These are phyloP conservation scores for Haematococcus lacustris DNA, from an alignment of 139 green algal species.

Conservation along the genomic window DNA sequence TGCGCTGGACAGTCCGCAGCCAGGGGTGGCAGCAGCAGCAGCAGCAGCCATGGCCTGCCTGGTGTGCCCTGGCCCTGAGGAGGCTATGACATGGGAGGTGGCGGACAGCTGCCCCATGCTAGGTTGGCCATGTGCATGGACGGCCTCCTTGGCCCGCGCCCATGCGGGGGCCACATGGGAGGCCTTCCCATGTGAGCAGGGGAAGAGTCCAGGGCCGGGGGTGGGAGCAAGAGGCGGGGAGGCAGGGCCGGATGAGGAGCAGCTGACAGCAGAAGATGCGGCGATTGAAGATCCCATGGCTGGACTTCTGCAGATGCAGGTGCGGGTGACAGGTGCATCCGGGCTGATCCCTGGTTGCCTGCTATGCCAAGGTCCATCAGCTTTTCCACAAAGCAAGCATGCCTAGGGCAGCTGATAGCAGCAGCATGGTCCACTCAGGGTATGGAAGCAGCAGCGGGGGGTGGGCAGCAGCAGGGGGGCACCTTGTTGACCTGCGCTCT, in stretches of 20 bases:
- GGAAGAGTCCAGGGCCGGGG: neutral
- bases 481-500: too few relatives aligned
- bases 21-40: constrained; percentile 36
- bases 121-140: constrained; percentile 13
- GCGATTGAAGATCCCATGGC: constrained; percentile 46
- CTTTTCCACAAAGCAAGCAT: too few relatives aligned
- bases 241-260: constrained; percentile 9
- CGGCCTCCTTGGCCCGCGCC: neutral
- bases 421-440: too few relatives aligned
- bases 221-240: neutral
- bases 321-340: constrained; percentile 4
- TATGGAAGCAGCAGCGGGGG: too few relatives aligned
- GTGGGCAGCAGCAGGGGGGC: too few relatives aligned
- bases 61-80: constrained; percentile 17
- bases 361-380: too few relatives aligned
- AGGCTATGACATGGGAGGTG: constrained; percentile 25
- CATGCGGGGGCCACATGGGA: constrained; percentile 2
- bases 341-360: too few relatives aligned
- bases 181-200: neutral
- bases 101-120: constrained; percentile 14
- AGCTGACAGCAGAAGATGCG: constrained; percentile 41
- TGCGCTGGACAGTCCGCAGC: constrained; percentile 47
- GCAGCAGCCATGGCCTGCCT: constrained; percentile 32
- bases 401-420: too few relatives aligned
- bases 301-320: constrained; percentile 56